phyloP scores from a whole-genome alignment of 768 basidiomycete genomes.

The Russula griseocarnosa region DNA sequence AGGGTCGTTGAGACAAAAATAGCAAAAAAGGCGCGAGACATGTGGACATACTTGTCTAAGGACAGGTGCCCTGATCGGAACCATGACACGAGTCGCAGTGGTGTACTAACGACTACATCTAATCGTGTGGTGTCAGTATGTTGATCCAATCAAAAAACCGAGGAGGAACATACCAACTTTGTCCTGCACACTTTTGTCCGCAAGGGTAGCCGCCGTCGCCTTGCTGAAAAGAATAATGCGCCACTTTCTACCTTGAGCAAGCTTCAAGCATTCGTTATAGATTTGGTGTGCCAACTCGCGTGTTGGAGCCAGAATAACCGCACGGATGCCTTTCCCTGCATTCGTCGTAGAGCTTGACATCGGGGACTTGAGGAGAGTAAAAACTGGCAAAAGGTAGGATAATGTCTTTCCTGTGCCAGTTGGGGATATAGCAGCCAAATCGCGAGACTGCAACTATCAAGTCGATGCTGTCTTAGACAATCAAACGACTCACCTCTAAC shows the following conservation, averaged over 20 bases:
- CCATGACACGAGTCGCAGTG: conserved; percentile 80
- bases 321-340: conserved; percentile 59
- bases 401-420: conserved; percentile 98
- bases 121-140: conserved; percentile 13
- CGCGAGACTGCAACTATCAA: conserved; percentile 52
- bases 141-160: background rate
- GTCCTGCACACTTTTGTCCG: conserved; percentile 64
- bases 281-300: conserved; percentile 96
- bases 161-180: conserved; percentile 64
- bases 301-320: conserved; percentile 84
- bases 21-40: conserved; percentile 28
- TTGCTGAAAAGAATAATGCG: conserved; percentile 79
- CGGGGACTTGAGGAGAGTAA: conserved; percentile 57
- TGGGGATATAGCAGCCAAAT: conserved; percentile 91
- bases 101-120: conserved; percentile 94
- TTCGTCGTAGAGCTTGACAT: conserved; percentile 44
- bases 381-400: conserved; percentile 81
- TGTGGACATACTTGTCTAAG: conserved; percentile 60
- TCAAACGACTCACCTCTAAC: conserved; percentile 52
- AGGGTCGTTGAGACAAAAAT: conserved; percentile 14
- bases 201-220: conserved; percentile 78
- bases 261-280: conserved; percentile 80
- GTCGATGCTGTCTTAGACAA: background rate
- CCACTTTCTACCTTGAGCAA: conserved; percentile 81
- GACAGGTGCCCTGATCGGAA: conserved; percentile 64